phyloP scores from a whole-genome alignment of 176 grass and related monocot genomes.

The Metroxylon sagu region DNA sequence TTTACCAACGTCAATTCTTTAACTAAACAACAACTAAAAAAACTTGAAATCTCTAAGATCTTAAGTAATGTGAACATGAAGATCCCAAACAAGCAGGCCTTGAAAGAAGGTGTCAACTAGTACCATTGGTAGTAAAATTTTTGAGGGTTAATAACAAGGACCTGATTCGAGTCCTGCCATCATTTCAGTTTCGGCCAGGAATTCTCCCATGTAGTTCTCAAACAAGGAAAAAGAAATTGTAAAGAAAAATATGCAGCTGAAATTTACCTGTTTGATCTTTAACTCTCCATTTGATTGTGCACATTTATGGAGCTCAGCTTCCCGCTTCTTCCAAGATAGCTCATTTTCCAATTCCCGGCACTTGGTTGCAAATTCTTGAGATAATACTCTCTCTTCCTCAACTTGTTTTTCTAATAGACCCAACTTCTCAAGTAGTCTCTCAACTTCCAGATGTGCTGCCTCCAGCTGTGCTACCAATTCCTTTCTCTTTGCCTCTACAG shows the following conservation, averaged over 20 bases:
- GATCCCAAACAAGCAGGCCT: too few species aligned
- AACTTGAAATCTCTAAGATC: too few species aligned
- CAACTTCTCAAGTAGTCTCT: conserved; percentile 30
- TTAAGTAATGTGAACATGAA: too few species aligned
- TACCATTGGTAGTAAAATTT: too few species aligned
- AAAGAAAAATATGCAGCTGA: background rate
- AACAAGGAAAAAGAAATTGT: background rate
- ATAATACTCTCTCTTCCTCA: conserved; percentile 28
- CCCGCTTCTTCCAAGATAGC: conserved; percentile 23
- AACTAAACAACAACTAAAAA: too few species aligned
- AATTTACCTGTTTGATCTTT: conserved; percentile 51
- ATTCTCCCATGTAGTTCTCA: background rate
- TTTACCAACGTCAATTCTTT: too few species aligned
- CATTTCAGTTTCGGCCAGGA: background rate
- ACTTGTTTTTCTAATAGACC: conserved; percentile 40
- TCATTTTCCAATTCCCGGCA: conserved; percentile 45
- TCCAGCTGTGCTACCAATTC: conserved; percentile 35
- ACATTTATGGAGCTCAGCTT: conserved; percentile 14
- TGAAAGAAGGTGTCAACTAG: too few species aligned
- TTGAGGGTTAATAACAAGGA: too few species aligned
- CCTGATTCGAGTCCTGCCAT: too few species aligned
- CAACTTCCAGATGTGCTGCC: conserved; percentile 30
- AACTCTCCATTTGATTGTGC: conserved; percentile 22
- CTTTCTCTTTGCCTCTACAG: conserved; percentile 51
- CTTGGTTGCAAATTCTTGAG: conserved; percentile 19